phyloP scores from a whole-genome alignment of 2,329 filamentous ascomycete species.

The Apiospora hydei region DNA sequence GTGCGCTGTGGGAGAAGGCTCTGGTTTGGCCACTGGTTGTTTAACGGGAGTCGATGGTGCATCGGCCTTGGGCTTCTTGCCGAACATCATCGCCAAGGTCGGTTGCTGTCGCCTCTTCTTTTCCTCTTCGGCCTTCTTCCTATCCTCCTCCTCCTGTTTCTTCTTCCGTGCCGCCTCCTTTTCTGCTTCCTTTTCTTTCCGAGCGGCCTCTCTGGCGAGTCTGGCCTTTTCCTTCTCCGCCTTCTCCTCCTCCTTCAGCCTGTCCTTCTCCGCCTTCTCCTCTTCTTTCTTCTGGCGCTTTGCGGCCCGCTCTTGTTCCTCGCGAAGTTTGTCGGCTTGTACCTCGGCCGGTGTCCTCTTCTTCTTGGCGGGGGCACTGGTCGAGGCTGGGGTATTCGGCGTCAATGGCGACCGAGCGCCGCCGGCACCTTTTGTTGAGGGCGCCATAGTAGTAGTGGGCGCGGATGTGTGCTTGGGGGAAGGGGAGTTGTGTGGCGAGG shows the following conservation, averaged over 20 bases:
- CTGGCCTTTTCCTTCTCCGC: conserved; percentile 29
- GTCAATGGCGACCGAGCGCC: conserved; percentile 28
- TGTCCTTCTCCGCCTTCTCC: conserved; percentile 52
- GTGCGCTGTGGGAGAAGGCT: conserved; percentile 37
- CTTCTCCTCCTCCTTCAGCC: conserved; percentile 40
- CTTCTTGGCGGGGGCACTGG: conserved; percentile 43
- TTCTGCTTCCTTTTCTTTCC: conserved; percentile 42
- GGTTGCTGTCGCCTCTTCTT: conserved; percentile 16
- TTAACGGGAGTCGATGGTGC: not conserved
- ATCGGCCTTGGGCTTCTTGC: conserved; percentile 34
- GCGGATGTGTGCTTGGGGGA: conserved; percentile 42
- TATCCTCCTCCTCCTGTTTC: conserved; percentile 58
- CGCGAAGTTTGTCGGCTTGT: conserved; percentile 42
- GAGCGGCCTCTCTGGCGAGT: conserved; percentile 31
- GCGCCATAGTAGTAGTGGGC: conserved; percentile 32
- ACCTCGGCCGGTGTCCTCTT: conserved; percentile 41
- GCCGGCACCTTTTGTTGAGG: conserved; percentile 26
- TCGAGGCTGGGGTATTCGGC: conserved; percentile 14
- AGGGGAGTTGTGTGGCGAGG: conserved; percentile 46
- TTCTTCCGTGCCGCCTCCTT: conserved; percentile 58
- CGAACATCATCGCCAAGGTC: conserved; percentile 21
- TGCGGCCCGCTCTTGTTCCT: conserved; percentile 50
- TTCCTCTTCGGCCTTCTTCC: conserved; percentile 40
- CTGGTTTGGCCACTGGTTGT: conserved; percentile 26
- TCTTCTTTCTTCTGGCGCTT: conserved; percentile 58